Base-by-base conservation (phyloP, 768 basidiomycete species). In the Crucibulum laeve region DNA sequence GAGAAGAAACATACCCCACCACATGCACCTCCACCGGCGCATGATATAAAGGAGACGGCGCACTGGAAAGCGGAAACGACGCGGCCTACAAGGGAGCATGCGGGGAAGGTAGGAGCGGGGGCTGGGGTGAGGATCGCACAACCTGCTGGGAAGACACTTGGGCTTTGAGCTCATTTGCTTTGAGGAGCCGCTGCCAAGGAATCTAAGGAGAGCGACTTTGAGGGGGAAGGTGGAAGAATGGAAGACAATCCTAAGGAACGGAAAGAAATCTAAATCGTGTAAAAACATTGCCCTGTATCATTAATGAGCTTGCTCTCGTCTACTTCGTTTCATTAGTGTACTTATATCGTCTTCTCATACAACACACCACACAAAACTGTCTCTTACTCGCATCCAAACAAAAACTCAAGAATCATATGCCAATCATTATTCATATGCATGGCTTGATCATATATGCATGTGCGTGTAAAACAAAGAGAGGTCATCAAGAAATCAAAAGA, bases 61-160 rank as follows among this genome's bases (percentile, higher is more conserved):
- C 62, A 73, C 39, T 60, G 59, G 52, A 82, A 80, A 55, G 51
- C 61, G 2, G 76, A 79, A 48, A 62, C 52, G 42, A 76, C 70
- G 7, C 59, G 62, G 47, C 80, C 81, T 3, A 77, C 76, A 23
- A 68, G 70, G 46, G 73, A 76, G 38, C 58, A 48, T 46, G 49
- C 15, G 52, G 54, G 37, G 3, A 58, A 59, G 17, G 69, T 68
- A 32, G 57, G 48, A 0, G 72, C 70, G 49, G 74, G 69, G 14
- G 72, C 56, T 8, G 70, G 56, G 1, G 76, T 72, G 22, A 65
- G 81, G 44, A 82, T 84, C 45, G 70, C 67, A 3, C 82, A 84
- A 54, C 82, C 82, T 33, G 72, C 67, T 38, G 77, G 76, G 22
- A 80, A 66, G 48, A 45, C 28, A 5, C 47, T 59, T 14, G 51